Percentiles rank a stretch among this genome's conserved stretches.
phyloP scores from a whole-genome alignment of 2,329 filamentous ascomycete genomes.

The Beauveria caledonica region DNA sequence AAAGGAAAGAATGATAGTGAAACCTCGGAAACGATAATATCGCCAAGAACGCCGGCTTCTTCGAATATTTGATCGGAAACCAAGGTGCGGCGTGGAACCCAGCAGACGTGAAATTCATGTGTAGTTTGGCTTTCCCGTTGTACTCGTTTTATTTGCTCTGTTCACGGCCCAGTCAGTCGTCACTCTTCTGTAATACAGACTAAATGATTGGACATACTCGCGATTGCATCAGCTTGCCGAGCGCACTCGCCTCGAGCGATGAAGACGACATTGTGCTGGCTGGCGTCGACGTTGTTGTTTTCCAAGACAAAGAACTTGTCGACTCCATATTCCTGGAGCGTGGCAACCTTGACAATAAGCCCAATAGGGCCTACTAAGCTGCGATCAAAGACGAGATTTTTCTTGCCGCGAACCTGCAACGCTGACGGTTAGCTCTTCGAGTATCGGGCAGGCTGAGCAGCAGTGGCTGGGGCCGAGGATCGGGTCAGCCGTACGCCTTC shows the following conservation, averaged over 20 bases:
- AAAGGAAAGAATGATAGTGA: slow-evolving; percentile 85
- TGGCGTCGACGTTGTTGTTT: slow-evolving; percentile 89
- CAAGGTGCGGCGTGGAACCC: slow-evolving; percentile 85
- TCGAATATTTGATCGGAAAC: slow-evolving; percentile 89
- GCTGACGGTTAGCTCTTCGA: slow-evolving; percentile 13
- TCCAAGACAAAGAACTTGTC: slow-evolving; percentile 97
- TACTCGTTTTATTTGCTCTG: slow-evolving; percentile 85
- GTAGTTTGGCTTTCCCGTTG: slow-evolving; percentile 80
- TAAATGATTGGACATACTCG: slow-evolving; percentile 54
- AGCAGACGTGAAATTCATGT: slow-evolving; percentile 95
- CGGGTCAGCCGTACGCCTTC: slow-evolving; percentile 63
- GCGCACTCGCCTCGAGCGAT: slow-evolving; percentile 85
- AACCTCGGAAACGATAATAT: slow-evolving; percentile 81
- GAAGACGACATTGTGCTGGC: slow-evolving; percentile 91
- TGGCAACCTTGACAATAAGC: slow-evolving; percentile 89
- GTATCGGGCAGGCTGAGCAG: neutral
- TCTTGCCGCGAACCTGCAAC: slow-evolving; percentile 87
- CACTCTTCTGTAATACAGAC: neutral
- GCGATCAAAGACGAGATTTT: slow-evolving; percentile 92
- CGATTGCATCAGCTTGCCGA: slow-evolving; percentile 74
- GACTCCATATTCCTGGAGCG: slow-evolving; percentile 92
- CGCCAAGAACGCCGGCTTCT: slow-evolving; percentile 85
- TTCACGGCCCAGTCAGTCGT: slow-evolving; percentile 22
- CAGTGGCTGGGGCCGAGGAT: slow-evolving; percentile 2
- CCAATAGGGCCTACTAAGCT: slow-evolving; percentile 83